Evolutionary conservation across 108 stramenopile species (phyloP).

Genomic region (Epithemia pelagica): DNA sequence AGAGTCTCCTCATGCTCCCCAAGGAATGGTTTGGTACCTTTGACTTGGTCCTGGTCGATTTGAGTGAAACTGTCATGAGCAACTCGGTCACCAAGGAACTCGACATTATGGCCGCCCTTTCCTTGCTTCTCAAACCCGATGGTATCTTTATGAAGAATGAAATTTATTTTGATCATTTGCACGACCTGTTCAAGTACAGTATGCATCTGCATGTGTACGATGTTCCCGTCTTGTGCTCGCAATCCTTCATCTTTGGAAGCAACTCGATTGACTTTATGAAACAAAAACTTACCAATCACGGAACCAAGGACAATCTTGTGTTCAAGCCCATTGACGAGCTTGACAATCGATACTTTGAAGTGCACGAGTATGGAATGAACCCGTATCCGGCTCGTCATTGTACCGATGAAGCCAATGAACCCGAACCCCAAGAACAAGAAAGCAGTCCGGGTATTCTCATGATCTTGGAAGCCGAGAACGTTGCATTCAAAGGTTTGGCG

Average conservation of each 20-base stretch:
- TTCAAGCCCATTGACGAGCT: conserved; percentile 5
- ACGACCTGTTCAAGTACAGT: conserved; percentile 28
- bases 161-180: conserved; percentile 21
- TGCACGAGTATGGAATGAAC: conserved; percentile 30
- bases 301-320: conserved; percentile 5
- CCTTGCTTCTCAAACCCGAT: conserved; percentile 67
- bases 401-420: conserved; percentile 11
- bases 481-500: conserved; percentile 14
- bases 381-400: conserved; percentile 2
- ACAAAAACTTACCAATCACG: conserved; percentile 11
- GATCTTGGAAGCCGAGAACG: conserved; percentile 49
- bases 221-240: conserved; percentile 57
- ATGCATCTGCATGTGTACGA: conserved; percentile 22
- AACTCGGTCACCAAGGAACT: conserved; percentile 62
- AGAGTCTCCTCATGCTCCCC: conserved; percentile 66
- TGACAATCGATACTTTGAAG: background rate
- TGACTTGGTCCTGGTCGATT: conserved; percentile 82
- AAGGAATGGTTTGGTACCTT: conserved; percentile 77
- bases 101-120: conserved; percentile 67
- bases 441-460: conserved; percentile 34
- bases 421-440: conserved; percentile 10
- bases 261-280: conserved; percentile 33
- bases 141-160: conserved; percentile 85
- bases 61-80: conserved; percentile 69
- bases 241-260: conserved; percentile 36